Base-by-base conservation (phyloP, 1,284 basidiomycete genomes). In the Salmacisia buchloeana region DNA sequence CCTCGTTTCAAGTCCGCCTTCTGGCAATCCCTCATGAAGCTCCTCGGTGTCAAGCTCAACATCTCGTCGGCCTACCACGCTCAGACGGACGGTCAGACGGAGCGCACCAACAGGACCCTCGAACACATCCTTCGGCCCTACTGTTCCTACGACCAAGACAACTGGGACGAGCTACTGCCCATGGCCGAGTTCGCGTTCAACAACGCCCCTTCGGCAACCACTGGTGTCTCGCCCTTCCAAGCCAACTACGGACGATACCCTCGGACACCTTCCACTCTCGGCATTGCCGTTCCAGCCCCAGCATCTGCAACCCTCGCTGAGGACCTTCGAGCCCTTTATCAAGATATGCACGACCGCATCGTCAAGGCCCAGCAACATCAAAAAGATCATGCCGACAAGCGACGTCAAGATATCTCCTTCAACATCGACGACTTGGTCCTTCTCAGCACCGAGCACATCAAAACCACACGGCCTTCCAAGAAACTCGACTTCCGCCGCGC, bases 111-210 rank as follows among this genome's bases (percentile, higher is more conserved):
- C 31, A 18, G 35, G 29, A 38, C 35, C 18, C 54, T 57, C 34
- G 82, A 85, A 46, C 82, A 83, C 61, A 69, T 69, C n/a, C 62
- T 84, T 1, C 73, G 74, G 0, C 82, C 78, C 61, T 75, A 81
- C 61, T 76, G 31, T 2, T 76, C 81, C 23, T 70, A 79, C 36
- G 72, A 82, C 27, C 83, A 85, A 63, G 71, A 74, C 27, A 81
- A 84, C 6, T 86, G 84, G 85, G 65, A 72, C 0, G 9, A 81
- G 2, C 80, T 81, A 15, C 77, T 85, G 0, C 79, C 82, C 0
- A 63, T 83, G 5, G 82, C 82, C 0, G 81, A 84, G 68, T 85
- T 85, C 63, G 73, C 77, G 0, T 83, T 82, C 71, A 85, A 85
- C 68, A 84, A 84, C 72, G 21, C 82, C n/a, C n/a, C n/a, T n/a